Conservation (phyloP, 352 stramenopile species). For the Elongisporangium prolatum region DNA sequence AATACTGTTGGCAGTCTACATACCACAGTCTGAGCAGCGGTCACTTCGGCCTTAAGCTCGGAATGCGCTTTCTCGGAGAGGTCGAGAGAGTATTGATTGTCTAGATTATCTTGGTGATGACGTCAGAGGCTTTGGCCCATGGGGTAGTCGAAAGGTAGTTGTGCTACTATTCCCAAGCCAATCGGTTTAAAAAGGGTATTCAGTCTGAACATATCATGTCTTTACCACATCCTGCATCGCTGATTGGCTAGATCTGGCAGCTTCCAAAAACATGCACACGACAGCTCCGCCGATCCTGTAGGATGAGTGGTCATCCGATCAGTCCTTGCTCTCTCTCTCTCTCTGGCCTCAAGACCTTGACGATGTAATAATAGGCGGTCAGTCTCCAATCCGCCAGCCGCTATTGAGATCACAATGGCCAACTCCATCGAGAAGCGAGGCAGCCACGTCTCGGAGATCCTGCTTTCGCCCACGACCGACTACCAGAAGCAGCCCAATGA, state of each 20-base stretch:
- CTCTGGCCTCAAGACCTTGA: neutral
- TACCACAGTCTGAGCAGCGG: too few relatives aligned
- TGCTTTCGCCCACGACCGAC: neutral
- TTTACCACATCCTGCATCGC: neutral
- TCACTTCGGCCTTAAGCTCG: too few relatives aligned
- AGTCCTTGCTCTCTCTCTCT: neutral
- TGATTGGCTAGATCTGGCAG: neutral
- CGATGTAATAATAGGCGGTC: neutral
- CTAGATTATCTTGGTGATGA: too few relatives aligned
- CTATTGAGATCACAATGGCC: neutral
- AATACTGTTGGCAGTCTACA: too few relatives aligned
- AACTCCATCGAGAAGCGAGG: neutral
- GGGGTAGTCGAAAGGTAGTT: too few relatives aligned
- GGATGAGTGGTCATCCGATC: neutral
- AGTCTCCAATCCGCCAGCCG: neutral
- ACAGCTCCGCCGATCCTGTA: neutral
- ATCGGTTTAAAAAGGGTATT: neutral
- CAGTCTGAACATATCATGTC: neutral
- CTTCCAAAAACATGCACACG: neutral
- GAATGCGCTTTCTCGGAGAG: too few relatives aligned
- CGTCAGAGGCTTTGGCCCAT: too few relatives aligned
- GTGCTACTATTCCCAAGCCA: neutral
- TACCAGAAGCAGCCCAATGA: neutral
- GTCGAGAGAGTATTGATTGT: too few relatives aligned
- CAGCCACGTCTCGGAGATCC: neutral